Percentiles rank a stretch among this genome's conserved stretches.
These are phyloP conservation scores for Phaeolepiota aurea DNA, from an alignment of 768 basidiomycete genomes.

Conservation along the genomic window DNA sequence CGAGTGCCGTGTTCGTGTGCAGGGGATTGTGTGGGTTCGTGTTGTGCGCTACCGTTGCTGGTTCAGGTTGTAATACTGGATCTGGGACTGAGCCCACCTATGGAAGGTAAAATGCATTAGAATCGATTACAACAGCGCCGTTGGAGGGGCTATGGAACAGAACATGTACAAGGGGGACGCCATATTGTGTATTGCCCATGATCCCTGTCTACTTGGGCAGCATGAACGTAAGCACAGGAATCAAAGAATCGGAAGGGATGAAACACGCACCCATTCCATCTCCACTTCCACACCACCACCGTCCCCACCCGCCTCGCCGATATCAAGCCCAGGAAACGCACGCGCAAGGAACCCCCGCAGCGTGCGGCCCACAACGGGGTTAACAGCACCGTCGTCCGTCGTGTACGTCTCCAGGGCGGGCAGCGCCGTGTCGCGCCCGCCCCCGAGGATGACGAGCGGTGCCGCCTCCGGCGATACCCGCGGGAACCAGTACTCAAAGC, in stretches of 20 bases:
- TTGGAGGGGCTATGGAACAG: background rate
- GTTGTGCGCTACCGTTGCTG: background rate
- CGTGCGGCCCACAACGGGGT: constrained; percentile 33
- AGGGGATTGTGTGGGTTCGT: background rate
- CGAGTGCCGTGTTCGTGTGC: too few relatives aligned
- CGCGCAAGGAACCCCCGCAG: constrained; percentile 54
- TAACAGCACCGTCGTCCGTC: constrained; percentile 50
- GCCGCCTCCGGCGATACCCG: constrained; percentile 33
- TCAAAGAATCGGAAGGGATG: background rate
- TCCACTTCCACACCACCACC: constrained; percentile 49
- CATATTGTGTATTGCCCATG: constrained; percentile 60
- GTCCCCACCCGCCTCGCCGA: constrained; percentile 17
- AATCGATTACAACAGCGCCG: too few relatives aligned
- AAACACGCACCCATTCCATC: constrained; percentile 68
- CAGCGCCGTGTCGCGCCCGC: constrained; percentile 40
- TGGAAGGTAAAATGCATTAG: background rate
- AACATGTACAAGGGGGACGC: constrained; percentile 69
- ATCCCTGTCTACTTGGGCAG: constrained; percentile 87
- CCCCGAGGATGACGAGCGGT: constrained; percentile 64
- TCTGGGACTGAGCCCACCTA: constrained; percentile 64
- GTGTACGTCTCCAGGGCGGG: constrained; percentile 40
- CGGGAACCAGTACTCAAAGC: constrained; percentile 80
- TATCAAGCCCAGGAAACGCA: constrained; percentile 32
- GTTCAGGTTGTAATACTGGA: background rate
- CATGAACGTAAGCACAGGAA: too few relatives aligned